These are phyloP conservation scores for Penicillium sp. DNA, from an alignment of 2,329 filamentous ascomycete genomes.

Conservation along the genomic window DNA sequence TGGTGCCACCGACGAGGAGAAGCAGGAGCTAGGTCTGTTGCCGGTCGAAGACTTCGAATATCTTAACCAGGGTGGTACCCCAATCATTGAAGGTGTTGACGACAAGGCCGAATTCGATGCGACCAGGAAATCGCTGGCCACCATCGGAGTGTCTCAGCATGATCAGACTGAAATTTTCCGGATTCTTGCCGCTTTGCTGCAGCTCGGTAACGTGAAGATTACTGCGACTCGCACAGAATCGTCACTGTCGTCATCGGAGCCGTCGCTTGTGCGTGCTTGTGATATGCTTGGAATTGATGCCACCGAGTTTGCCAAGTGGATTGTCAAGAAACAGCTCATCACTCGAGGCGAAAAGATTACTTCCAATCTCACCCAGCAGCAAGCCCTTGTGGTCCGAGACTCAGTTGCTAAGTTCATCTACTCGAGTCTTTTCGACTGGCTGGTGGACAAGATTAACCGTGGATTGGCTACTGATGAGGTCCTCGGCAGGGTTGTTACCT, in stretches of 20 bases:
- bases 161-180: constrained; percentile 86
- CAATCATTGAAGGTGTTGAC: constrained; percentile 89
- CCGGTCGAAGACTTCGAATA: constrained; percentile 92
- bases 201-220: constrained; percentile 96
- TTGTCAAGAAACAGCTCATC: constrained; percentile 96
- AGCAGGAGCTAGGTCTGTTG: constrained; percentile 73
- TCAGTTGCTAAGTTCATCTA: constrained; percentile 99
- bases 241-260: constrained; percentile 74
- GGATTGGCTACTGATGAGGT: constrained; percentile 88
- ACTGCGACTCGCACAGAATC: constrained; percentile 86
- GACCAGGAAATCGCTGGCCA: constrained; percentile 79
- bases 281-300: constrained; percentile 83
- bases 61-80: constrained; percentile 89
- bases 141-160: constrained; percentile 74
- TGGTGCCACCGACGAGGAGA: constrained; percentile 81
- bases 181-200: constrained; percentile 82
- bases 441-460: constrained; percentile 93
- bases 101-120: constrained; percentile 92
- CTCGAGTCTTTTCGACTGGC: constrained; percentile 96
- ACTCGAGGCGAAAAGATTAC: constrained; percentile 97
- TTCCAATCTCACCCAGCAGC: constrained; percentile 89
- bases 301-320: constrained; percentile 91
- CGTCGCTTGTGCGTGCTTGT: constrained; percentile 77
- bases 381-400: constrained; percentile 90
- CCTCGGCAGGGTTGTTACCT: constrained; percentile 74